Percentiles rank a stretch among this genome's conserved stretches.
Evolutionary conservation across 192 early-diverging fungal genomes (phyloP).

Genomic region (Backusella tarrabulga): DNA sequence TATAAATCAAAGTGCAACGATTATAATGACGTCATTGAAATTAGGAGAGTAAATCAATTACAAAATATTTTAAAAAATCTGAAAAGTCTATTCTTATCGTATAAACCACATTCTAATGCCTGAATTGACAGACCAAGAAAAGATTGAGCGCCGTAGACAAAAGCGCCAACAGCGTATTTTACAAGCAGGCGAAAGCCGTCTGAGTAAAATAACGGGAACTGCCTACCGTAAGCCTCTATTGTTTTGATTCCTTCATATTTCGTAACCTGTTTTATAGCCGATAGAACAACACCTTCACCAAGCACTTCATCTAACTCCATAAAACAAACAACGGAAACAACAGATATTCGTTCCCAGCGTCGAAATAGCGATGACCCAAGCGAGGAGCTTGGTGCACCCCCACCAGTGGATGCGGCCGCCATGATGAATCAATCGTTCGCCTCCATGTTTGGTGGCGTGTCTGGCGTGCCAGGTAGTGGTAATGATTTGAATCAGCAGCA

Average conservation of each 20-base stretch:
- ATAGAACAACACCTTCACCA: conserved; percentile 11
- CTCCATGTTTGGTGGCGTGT: conserved; percentile 22
- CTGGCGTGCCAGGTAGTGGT: conserved; percentile 28
- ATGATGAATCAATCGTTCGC: conserved; percentile 9
- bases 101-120: neutral
- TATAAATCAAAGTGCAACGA: no score
- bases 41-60: no score
- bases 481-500: neutral
- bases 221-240: conserved; percentile 25
- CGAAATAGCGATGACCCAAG: conserved; percentile 45
- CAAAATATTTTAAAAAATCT: no score
- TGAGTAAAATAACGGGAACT: conserved; percentile 35
- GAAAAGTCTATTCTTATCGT: no score
- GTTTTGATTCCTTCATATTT: no score
- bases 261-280: neutral
- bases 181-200: conserved; percentile 27
- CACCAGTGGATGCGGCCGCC: neutral
- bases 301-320: conserved; percentile 7
- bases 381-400: conserved; percentile 46
- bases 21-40: no score
- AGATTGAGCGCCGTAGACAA: conserved; percentile 32
- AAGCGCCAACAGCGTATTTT: conserved; percentile 30
- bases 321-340: neutral
- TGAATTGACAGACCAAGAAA: conserved; percentile 34
- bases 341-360: neutral